Base-by-base conservation (phyloP, 1,139 yeast species). In the Kurtzmaniella quercitrusa region DNA sequence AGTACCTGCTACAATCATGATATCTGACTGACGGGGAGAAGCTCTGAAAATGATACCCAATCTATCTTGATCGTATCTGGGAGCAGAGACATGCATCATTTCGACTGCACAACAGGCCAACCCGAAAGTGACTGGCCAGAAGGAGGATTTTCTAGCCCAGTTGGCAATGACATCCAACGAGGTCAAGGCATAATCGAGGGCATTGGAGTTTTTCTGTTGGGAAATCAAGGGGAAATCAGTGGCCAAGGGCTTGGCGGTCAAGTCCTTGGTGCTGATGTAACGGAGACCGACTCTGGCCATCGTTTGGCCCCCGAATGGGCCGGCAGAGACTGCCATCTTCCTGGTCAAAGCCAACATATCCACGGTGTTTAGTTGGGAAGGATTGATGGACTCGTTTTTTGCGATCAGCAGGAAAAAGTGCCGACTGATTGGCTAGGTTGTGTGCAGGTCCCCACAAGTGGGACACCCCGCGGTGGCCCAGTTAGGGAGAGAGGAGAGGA, bases 81-180 rank as follows among this genome's bases (percentile, higher is more conserved):
- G 95, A 47, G 95, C 82, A 24, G 95, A 88, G 39, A 85, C 88
- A 67, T 88, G 96, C 96, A 88, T 88, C 96, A 88, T 88, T 68
- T 88, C 96, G 40, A 88, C 95, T 49, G 95, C 95, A 72, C 95
- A 87, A 69, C 95, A 87, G 8, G 95, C 95, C 59, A 87, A 73
- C 37, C 95, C 96, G 66, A 88, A 88, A 41, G 96, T 88, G 43
- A 87, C 94, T 12, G 96, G 96, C 96, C 96, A 88, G 66, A 88
- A 87, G 3, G 94, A 85, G 27, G 95, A 88, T 62, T 86, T 90
- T 65, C 96, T 80, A 2, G 94, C 95, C 96, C 96, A 88, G 70
- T 85, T 85, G 54, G 91, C 93, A 53, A 87, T 79, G 48, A 84
- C 81, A 60, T 88, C 96, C 54, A 87, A 70, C 23, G 93, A 79